A percentile compares a stretch with the other conserved stretches of the same genome.
Conservation (phyloP, 2,329 filamentous ascomycete species). For the Aspergillus awamori region DNA sequence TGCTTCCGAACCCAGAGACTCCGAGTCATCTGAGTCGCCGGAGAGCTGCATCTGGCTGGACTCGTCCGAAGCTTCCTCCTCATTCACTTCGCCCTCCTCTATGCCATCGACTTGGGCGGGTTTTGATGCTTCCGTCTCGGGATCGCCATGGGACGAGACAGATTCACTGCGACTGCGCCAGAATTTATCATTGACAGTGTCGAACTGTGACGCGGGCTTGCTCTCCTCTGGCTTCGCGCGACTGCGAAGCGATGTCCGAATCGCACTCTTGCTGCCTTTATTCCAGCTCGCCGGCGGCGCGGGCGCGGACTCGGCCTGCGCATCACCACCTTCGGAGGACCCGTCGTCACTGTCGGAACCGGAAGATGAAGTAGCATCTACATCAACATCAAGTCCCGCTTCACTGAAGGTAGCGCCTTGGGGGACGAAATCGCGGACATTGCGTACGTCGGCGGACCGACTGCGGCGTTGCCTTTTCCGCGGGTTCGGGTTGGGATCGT, state of each 20-base stretch:
- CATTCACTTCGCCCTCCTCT: conserved; percentile 36
- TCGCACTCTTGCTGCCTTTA: conserved; percentile 43
- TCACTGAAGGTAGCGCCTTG: conserved; percentile 40
- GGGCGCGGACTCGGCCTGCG: conserved; percentile 16
- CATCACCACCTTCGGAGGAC: conserved; percentile 20
- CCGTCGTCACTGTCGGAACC: conserved; percentile 23
- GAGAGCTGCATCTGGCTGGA: conserved; percentile 23
- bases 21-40: conserved; percentile 36
- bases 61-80: conserved; percentile 18
- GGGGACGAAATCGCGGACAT: conserved; percentile 42
- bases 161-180: conserved; percentile 44
- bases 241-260: conserved; percentile 47
- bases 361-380: conserved; percentile 36
- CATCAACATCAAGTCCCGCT: conserved; percentile 36
- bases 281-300: conserved; percentile 49
- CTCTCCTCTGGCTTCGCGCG: conserved; percentile 24
- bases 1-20: conserved; percentile 38
- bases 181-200: conserved; percentile 41
- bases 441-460: conserved; percentile 24
- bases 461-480: conserved; percentile 34
- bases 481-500: conserved; percentile 27
- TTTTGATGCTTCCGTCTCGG: conserved; percentile 13
- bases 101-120: conserved; percentile 18
- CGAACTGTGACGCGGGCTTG: conserved; percentile 28
- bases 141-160: conserved; percentile 23